Percentiles rank a stretch among this genome's conserved stretches.
Conservation (phyloP, 371 early-diverging fungal species). For the Mortierella polycephala region DNA sequence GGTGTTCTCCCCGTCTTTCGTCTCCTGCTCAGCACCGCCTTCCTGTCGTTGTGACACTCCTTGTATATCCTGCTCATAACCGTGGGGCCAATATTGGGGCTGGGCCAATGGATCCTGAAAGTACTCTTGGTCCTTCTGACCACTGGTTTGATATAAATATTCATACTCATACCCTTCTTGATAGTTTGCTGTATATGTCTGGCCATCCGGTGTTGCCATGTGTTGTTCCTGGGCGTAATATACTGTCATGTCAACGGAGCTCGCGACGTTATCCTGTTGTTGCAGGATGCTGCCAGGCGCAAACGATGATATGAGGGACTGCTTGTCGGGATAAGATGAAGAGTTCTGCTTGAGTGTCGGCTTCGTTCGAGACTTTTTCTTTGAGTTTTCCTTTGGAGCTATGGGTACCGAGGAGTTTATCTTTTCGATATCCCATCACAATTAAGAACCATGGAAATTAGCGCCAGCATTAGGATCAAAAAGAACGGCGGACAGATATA, state of each 20-base stretch:
- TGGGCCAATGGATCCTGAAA: background rate
- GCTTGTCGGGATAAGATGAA: conserved; percentile 23
- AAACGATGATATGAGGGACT: conserved; percentile 16
- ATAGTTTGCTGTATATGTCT: background rate
- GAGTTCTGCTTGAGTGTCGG: conserved; percentile 16
- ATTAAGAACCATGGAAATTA: background rate
- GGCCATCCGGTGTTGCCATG: background rate
- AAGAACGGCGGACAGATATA: too few species aligned
- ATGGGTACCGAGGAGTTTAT: background rate
- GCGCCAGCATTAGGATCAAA: too few species aligned
- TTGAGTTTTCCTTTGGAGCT: conserved; percentile 7
- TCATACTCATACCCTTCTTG: background rate
- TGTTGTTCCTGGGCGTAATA: conserved; percentile 2
- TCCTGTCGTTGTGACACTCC: conserved; percentile 3
- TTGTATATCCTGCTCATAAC: conserved; percentile 22
- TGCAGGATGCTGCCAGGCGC: conserved; percentile 8
- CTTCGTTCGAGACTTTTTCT: conserved; percentile 17
- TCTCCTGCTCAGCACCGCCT: background rate
- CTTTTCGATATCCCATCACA: conserved; percentile 18
- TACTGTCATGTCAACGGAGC: background rate
- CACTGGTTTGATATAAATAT: background rate
- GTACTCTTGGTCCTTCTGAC: conserved; percentile 4
- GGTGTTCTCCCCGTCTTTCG: conserved; percentile 4
- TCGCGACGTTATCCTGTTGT: too few species aligned
- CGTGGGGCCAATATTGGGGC: conserved; percentile 11